Base-by-base conservation (phyloP, 176 grass and related monocot genomes). In the Oryza officinalis region DNA sequence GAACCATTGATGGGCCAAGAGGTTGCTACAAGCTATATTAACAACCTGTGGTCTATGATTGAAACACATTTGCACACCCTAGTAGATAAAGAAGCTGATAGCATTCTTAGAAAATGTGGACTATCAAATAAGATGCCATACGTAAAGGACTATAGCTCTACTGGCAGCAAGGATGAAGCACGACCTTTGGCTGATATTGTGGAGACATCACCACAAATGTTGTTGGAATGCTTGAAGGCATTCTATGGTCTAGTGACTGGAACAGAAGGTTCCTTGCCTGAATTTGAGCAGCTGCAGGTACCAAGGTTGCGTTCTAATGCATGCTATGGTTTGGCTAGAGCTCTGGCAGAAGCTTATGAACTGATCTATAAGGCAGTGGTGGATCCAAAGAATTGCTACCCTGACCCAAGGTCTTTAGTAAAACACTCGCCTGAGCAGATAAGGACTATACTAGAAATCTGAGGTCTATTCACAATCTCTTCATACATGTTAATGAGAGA, bases 401-500 rank as follows among this genome's bases (percentile, higher is more conserved):
- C 91, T 78, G 93, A 94, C 80, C 87, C 96, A 11, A 90, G 91
- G 81, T 90, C 83, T 10, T 86, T 96, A 86, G 87, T 87, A 54
- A 99, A 93, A 67, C 96, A 99, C 84, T 90, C 93, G 18, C 96
- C 96, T 22, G 86, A 90, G 38, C 93, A 99, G 72, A 95, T 99
- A 71, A 89, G 93, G 76, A 99, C 96, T 35, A 96, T 99, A 87
- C 72, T 99, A 72, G 96, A 88, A 82, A 96, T 96, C 63, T 99
- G 86, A 94, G 67, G 47, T 67, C 22, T 79, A 20, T n/a, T 33
- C 25, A 33, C 15, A 63, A 60, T 68, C 35, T 80, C 68, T 69
- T 30, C 22, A 18, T 73, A 77, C 67, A 18, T 77, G 27, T 67
- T 60, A 73, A 46, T 27, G 80, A 67, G 83, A 71, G 27, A 41